Conservation (phyloP, 2,329 filamentous ascomycete species). For the Ophiocordyceps robertsii region DNA sequence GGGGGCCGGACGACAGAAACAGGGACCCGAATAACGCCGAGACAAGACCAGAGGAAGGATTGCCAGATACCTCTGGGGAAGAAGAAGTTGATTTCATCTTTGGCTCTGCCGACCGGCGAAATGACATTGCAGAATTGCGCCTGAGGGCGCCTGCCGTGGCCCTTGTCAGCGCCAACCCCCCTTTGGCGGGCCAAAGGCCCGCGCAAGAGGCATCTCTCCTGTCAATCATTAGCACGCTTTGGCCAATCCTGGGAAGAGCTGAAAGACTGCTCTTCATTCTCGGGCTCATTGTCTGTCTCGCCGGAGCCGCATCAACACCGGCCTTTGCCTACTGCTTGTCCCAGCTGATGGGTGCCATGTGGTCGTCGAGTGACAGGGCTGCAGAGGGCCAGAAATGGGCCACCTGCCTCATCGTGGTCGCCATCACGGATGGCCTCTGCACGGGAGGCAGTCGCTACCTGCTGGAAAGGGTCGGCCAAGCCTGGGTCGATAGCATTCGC, state of each 20-base stretch:
- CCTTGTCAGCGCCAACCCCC: background rate
- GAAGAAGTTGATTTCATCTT: conserved; percentile 9
- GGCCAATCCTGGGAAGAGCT: conserved; percentile 44
- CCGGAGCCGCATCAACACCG: conserved; percentile 56
- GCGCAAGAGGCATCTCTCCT: background rate
- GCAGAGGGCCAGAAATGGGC: conserved; percentile 51
- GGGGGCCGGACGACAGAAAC: background rate
- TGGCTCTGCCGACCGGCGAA: conserved; percentile 9
- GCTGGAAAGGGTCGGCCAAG: conserved; percentile 57
- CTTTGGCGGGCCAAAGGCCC: background rate
- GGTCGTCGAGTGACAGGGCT: conserved; percentile 33
- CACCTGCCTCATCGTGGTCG: conserved; percentile 53
- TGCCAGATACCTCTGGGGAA: background rate
- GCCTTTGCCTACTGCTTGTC: conserved; percentile 67
- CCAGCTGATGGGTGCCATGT: conserved; percentile 58
- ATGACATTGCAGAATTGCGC: conserved; percentile 15
- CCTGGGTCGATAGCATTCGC: conserved; percentile 65
- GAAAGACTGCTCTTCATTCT: conserved; percentile 42
- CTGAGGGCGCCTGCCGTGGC: background rate
- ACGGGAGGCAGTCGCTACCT: conserved; percentile 57
- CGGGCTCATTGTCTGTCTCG: conserved; percentile 46
- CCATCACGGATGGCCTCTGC: conserved; percentile 50
- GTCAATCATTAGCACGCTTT: conserved; percentile 37
- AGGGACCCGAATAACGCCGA: background rate
- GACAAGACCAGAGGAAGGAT: background rate